Percentiles rank a stretch among this genome's conserved stretches.
Conservation (phyloP, 306 rosid genomes). For the Rosa chinensis region DNA sequence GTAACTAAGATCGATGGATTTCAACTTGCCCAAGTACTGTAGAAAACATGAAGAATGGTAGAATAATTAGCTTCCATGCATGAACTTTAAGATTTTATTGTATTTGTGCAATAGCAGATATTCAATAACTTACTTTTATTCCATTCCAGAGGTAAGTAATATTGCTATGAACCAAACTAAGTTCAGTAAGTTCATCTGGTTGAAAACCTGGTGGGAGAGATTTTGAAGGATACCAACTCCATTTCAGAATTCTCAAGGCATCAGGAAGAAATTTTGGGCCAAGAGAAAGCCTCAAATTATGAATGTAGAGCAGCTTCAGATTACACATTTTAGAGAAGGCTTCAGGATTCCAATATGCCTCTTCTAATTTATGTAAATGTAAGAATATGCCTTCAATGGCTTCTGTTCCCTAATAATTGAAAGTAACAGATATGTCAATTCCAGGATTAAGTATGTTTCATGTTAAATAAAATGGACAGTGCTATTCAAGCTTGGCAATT, state of each 20-base stretch:
- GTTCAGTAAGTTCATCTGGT: neutral
- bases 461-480: neutral
- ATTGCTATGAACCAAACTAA: neutral
- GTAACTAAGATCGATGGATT: constrained; percentile 14
- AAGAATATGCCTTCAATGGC: neutral
- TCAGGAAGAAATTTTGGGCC: neutral
- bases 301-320: neutral
- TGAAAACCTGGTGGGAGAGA: neutral
- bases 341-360: neutral
- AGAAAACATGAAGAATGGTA: neutral
- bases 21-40: constrained; percentile 20
- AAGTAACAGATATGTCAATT: neutral
- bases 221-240: constrained; percentile 9
- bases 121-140: neutral
- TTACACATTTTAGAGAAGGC: neutral
- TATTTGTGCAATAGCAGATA: neutral
- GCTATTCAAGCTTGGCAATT: neutral
- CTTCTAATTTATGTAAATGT: neutral
- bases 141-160: neutral
- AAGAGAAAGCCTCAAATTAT: neutral
- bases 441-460: neutral
- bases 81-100: neutral
- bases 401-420: constrained; percentile 4
- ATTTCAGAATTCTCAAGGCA: neutral
- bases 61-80: neutral